Base-by-base conservation (phyloP, 305 asterid genomes). In the Salvia sclarea region DNA sequence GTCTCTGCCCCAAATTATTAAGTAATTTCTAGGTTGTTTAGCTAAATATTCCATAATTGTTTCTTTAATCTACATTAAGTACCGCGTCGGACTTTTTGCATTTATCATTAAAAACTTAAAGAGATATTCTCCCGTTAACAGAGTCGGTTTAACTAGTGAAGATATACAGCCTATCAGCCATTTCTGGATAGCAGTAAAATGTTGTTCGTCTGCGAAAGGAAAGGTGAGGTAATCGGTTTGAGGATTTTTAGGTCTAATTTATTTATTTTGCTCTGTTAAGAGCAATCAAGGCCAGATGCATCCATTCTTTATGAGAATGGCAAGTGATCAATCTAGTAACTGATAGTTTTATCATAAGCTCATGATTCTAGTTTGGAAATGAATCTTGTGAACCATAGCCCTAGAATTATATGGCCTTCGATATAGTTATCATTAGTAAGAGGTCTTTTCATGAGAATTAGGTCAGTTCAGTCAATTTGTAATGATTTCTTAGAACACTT, bases 1-100 rank as follows among this genome's bases (percentile, higher is more conserved):
- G 61, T 60, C 73, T 69, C 8, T 58, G 60, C 71, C 68, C 66
- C n/a, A n/a, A 57, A 30, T 12, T 40, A 21, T 41, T 61, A 13
- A 38, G n/a, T n/a, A n/a, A n/a, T n/a, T n/a, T n/a, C n/a, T 60
- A 38, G 38, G 14, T 24, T 41, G 5, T 12, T 38, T 18, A 13
- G 49, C 55, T 52, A 20, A 41, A 40, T 5, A 12, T 16, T 24
- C 60, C 44, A 16, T n/a, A 60, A 21, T 41, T 37, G 12, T 9
- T 20, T 24, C 18, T 33, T 63, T 14, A 43, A 28, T 60, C 24
- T 20, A 49, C 28, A 49, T 8, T 30, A 3, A 40, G 21, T 22
- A 21, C 13, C 14, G 5, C 33, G 3, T 33, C 0, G 5, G 21
- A 43, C 21, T 40, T 38, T 57, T 37, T 59, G 47, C 33, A 38